Evolutionary conservation across 495 filamentous ascomycete species (phyloP), one percentile per base, ranked within the genome.

Genomic region (Podospora tetraspora): DNA sequence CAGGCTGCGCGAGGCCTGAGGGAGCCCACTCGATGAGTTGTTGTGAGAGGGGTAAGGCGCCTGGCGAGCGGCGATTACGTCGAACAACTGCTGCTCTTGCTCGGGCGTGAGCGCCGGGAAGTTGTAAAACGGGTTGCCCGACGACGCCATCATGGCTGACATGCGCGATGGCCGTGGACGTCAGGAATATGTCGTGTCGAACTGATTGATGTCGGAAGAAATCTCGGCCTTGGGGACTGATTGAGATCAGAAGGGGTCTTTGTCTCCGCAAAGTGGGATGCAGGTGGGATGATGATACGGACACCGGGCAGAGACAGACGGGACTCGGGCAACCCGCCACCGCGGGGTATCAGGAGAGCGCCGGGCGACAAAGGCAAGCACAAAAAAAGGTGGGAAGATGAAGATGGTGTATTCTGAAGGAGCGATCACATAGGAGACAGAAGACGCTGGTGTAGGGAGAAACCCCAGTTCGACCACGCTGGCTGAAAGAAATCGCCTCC

Each of bases 31-130:
- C 9, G 32, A 12, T 3, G 32, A 27, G 27, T 27, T 13, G 43
- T 52, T 52, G 19, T n/a, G 43, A 8, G 43, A 52, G 43, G 16
- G 7, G 19, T 52, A 52, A 52, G 43, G 7, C 13, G 73, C 73
- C 69, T 67, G 84, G 78, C 94, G 94, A 64, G 94, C 96, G 60
- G 90, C 89, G 70, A 99, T 87, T 24, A 95, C 94, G 59, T 92
- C 91, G 57, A 93, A 88, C 57, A 98, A 81, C 56, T 97, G 88
- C 74, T 91, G 89, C 80, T 97, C 92, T 78, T 99, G 92, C 73
- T 90, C 88, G 21, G 90, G 89, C 52, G 92, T 92, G 68, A 97
- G 89, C 75, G 83, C 75, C 43, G 43, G 43, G 73, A 84, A 79
- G 64, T 80, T 76, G 62, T 77, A 74, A 12, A 82, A 73, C 11